Conservation (phyloP, 2,329 filamentous ascomycete species). For the Epichloe amarillans region DNA sequence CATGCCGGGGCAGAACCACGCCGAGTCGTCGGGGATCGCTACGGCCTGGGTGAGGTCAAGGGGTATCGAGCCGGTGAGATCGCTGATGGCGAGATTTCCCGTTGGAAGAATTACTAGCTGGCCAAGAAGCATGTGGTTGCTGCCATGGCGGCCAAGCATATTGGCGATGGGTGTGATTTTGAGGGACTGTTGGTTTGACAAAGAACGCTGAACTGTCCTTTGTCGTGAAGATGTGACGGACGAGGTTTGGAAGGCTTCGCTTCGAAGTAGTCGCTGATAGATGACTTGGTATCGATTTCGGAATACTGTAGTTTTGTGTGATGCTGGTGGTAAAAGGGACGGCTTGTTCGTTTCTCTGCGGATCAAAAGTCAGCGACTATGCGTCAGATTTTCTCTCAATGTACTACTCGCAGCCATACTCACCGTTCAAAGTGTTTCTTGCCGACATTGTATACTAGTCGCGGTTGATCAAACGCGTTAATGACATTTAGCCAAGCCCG, state of each 20-base stretch:
- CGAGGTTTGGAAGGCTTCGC: constrained; percentile 83
- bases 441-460: constrained; percentile 57
- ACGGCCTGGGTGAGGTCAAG: constrained; percentile 72
- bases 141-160: constrained; percentile 65
- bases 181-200: constrained; percentile 56
- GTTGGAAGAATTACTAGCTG: constrained; percentile 71
- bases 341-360: constrained; percentile 47
- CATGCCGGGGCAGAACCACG: constrained; percentile 94
- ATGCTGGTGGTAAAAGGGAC: constrained; percentile 60
- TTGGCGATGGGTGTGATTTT: constrained; percentile 79
- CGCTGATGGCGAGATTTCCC: constrained; percentile 69
- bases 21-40: constrained; percentile 70
- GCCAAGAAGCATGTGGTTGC: constrained; percentile 74
- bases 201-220: constrained; percentile 42
- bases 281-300: constrained; percentile 85
- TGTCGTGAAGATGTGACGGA: constrained; percentile 50
- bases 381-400: neutral
- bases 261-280: constrained; percentile 80
- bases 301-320: constrained; percentile 75
- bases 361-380: neutral
- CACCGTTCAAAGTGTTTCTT: constrained; percentile 88
- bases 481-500: constrained; percentile 76
- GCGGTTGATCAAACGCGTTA: constrained; percentile 73
- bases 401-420: constrained; percentile 4
- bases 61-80: constrained; percentile 76